Percentiles rank a stretch among this genome's conserved stretches.
Conservation (phyloP, 768 basidiomycete species). For the Lyophyllum atratum region DNA sequence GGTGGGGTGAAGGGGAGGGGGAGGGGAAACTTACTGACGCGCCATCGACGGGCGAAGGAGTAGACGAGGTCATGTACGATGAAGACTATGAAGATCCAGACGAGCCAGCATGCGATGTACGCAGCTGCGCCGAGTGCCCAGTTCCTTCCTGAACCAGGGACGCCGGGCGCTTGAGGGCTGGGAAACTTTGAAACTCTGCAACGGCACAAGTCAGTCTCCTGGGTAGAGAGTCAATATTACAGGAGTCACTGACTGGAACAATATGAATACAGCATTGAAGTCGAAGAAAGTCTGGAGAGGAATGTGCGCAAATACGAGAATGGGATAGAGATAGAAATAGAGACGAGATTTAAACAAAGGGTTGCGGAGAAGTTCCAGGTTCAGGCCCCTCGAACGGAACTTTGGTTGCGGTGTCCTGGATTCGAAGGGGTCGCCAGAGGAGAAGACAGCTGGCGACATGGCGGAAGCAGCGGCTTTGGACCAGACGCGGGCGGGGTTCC, state of each 20-base stretch:
- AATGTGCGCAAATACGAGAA: slow-evolving; percentile 71
- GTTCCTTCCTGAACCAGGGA: slow-evolving; percentile 69
- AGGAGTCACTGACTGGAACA: slow-evolving; percentile 70
- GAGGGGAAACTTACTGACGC: slow-evolving; percentile 62
- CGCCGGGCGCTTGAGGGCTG: slow-evolving; percentile 66
- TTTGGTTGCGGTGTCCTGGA: slow-evolving; percentile 52
- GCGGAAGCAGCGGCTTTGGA: slow-evolving; percentile 54
- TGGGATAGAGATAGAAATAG: slow-evolving; percentile 70
- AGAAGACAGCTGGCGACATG: slow-evolving; percentile 44
- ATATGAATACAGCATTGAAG: slow-evolving; percentile 83
- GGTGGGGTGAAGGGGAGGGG: slow-evolving; percentile 18
- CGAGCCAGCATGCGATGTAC: slow-evolving; percentile 79
- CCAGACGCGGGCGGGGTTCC: slow-evolving; percentile 51
- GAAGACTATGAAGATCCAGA: slow-evolving; percentile 73
- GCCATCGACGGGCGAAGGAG: slow-evolving; percentile 75
- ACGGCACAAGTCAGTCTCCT: slow-evolving; percentile 1
- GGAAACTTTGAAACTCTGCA: slow-evolving; percentile 75
- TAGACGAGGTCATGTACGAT: slow-evolving; percentile 78
- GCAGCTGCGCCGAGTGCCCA: slow-evolving; percentile 85
- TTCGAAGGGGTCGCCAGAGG: slow-evolving; percentile 33
- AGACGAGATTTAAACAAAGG: slow-evolving; percentile 56
- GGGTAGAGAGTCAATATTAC: slow-evolving; percentile 4
- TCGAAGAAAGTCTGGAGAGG: slow-evolving; percentile 85
- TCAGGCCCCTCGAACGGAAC: slow-evolving; percentile 68
- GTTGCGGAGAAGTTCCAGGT: slow-evolving; percentile 66